A percentile compares a stretch with the other conserved stretches of the same genome.
Evolutionary conservation across 2,329 filamentous ascomycete genomes (phyloP).

Genomic region (Annulohypoxylon truncatum): DNA sequence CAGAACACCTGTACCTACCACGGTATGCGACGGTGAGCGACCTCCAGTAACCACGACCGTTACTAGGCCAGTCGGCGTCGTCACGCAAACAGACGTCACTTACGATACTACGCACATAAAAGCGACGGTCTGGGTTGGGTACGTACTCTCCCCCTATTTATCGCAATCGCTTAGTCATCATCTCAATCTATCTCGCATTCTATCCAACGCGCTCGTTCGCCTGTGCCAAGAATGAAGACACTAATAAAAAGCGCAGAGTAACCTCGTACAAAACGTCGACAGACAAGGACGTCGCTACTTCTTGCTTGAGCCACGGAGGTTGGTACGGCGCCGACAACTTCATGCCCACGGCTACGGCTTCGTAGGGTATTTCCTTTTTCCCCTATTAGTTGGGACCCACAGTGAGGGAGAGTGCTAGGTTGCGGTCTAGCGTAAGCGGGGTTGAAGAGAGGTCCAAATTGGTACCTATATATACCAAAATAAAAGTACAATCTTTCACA

Average conservation of each 20-base stretch:
- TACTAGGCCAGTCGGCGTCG: constrained; percentile 44
- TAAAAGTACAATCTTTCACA: neutral
- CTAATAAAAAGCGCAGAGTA: constrained; percentile 40
- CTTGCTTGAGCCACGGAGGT: constrained; percentile 53
- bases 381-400: neutral
- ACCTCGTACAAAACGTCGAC: constrained; percentile 52
- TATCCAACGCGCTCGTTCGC: too few relatives aligned
- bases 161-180: neutral
- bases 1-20: constrained; percentile 52
- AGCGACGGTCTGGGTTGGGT: constrained; percentile 54
- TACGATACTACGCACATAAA: constrained; percentile 51
- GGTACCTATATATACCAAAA: neutral
- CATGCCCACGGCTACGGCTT: constrained; percentile 20
- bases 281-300: constrained; percentile 51
- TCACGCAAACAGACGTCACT: constrained; percentile 52
- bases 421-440: neutral
- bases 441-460: neutral
- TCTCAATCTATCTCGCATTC: neutral
- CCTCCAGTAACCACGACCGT: constrained; percentile 50
- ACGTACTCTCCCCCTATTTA: constrained; percentile 32
- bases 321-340: constrained; percentile 47
- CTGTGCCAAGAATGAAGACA: neutral
- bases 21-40: constrained; percentile 47
- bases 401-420: too few relatives aligned
- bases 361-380: neutral